Conservation (phyloP, 129 eudicot species). For the Lactuca sativa region DNA sequence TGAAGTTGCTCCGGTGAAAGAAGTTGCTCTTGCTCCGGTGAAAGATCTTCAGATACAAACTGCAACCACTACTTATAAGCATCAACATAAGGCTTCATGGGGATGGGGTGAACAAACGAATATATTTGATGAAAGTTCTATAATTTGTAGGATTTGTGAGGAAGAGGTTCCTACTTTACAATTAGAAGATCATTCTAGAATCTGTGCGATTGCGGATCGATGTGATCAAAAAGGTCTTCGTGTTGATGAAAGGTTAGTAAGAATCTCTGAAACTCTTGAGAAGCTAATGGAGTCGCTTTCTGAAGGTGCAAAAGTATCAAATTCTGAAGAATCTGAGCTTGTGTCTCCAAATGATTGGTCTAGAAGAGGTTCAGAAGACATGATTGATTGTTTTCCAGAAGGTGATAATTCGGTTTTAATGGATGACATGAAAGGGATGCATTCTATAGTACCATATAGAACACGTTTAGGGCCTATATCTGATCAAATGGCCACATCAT, state of each 20-base stretch:
- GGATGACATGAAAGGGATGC: constrained; percentile 76
- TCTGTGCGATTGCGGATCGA: constrained; percentile 92
- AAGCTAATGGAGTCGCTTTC: constrained; percentile 79
- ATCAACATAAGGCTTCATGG: constrained; percentile 86
- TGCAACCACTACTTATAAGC: constrained; percentile 45
- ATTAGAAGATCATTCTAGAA: constrained; percentile 95
- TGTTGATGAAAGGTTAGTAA: constrained; percentile 78
- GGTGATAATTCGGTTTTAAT: constrained; percentile 56
- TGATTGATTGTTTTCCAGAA: constrained; percentile 88
- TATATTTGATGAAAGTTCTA: constrained; percentile 65
- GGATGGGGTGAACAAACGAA: constrained; percentile 90
- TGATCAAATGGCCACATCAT: constrained; percentile 92
- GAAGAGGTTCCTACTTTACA: constrained; percentile 93
- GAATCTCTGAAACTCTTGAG: constrained; percentile 85
- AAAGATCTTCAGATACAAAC: constrained; percentile 62
- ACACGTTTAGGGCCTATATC: constrained; percentile 96
- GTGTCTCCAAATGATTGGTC: constrained; percentile 96
- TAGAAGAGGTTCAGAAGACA: constrained; percentile 94
- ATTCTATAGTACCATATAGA: constrained; percentile 78
- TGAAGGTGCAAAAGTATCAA: constrained; percentile 77
- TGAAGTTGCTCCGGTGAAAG: constrained; percentile 47
- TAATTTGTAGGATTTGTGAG: constrained; percentile 96
- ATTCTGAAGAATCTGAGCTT: constrained; percentile 82
- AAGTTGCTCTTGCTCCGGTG: constrained; percentile 40
- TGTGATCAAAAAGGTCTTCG: constrained; percentile 92